Percentiles rank a stretch among this genome's conserved stretches.
Conservation (phyloP, 2,329 filamentous ascomycete species). For the Beauveria varroae region DNA sequence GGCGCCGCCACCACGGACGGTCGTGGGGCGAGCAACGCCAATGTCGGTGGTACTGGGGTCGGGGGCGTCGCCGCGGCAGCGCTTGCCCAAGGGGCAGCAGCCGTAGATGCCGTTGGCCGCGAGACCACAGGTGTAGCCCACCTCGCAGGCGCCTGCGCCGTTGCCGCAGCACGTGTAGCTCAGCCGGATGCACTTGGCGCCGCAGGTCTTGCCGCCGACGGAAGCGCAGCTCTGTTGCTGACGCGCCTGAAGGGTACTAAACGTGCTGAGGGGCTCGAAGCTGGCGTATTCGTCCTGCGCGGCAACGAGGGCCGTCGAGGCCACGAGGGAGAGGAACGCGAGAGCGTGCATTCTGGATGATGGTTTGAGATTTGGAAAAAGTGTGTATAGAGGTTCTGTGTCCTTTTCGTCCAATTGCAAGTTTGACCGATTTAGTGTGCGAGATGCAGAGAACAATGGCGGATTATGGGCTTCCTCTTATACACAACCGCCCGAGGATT, state of each 20-base stretch:
- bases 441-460: not conserved
- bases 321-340: not conserved
- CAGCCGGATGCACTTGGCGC: constrained; percentile 13
- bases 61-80: constrained; percentile 15
- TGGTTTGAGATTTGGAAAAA: not conserved
- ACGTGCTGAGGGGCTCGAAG: not conserved
- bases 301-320: constrained; percentile 5
- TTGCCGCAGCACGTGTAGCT: constrained; percentile 15
- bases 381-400: not conserved
- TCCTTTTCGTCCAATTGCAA: too few relatives aligned
- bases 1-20: not conserved
- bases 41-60: constrained; percentile 8
- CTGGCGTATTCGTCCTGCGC: not conserved
- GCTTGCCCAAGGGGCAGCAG: constrained; percentile 15
- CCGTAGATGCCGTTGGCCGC: constrained; percentile 15
- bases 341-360: not conserved
- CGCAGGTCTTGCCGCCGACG: constrained; percentile 13
- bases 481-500: not conserved
- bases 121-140: constrained; percentile 12
- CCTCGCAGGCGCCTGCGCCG: constrained; percentile 14
- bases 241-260: not conserved
- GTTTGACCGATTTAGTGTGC: too few relatives aligned
- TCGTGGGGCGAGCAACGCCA: not conserved
- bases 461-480: not conserved
- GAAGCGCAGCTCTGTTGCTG: constrained; percentile 1